A percentile compares a stretch with the other conserved stretches of the same genome.
Evolutionary conservation across 2,329 filamentous ascomycete genomes (phyloP).

Genomic region (Pyrenochaeta sp.): DNA sequence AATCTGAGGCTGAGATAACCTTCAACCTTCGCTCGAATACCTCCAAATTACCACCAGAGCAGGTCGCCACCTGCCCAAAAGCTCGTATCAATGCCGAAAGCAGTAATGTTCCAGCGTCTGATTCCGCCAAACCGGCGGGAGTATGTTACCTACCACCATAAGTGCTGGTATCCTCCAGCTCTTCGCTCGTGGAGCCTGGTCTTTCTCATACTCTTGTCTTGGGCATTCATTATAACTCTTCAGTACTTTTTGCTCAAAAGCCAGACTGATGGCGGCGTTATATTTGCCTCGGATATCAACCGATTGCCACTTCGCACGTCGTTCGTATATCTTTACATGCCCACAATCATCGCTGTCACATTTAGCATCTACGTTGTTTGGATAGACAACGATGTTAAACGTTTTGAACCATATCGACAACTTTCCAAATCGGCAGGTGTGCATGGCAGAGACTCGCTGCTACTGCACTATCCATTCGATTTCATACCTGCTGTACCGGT

Average conservation of each 20-base stretch:
- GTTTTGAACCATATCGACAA: constrained; percentile 67
- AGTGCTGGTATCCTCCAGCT: too few species aligned
- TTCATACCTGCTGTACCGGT: constrained; percentile 54
- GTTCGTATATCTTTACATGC: constrained; percentile 56
- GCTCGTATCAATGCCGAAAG: too few species aligned
- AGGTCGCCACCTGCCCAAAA: too few species aligned
- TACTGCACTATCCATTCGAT: constrained; percentile 63
- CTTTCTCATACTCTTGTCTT: too few species aligned
- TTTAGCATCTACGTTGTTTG: constrained; percentile 65
- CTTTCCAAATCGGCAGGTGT: constrained; percentile 57
- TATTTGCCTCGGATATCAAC: constrained; percentile 46
- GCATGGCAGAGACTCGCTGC: constrained; percentile 53
- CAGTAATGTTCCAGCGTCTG: too few species aligned
- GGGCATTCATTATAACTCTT: constrained; percentile 50
- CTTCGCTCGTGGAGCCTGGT: too few species aligned
- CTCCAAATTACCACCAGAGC: too few species aligned
- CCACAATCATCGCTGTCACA: constrained; percentile 61
- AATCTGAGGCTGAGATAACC: too few species aligned
- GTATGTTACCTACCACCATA: too few species aligned
- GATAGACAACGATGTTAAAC: constrained; percentile 65
- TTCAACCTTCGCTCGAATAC: too few species aligned
- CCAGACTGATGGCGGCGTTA: constrained; percentile 50
- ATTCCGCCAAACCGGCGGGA: too few species aligned
- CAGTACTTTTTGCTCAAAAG: constrained; percentile 55
- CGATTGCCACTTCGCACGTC: constrained; percentile 50